Conservation (phyloP, 345 rosid genomes). For the Brassica carinata region DNA sequence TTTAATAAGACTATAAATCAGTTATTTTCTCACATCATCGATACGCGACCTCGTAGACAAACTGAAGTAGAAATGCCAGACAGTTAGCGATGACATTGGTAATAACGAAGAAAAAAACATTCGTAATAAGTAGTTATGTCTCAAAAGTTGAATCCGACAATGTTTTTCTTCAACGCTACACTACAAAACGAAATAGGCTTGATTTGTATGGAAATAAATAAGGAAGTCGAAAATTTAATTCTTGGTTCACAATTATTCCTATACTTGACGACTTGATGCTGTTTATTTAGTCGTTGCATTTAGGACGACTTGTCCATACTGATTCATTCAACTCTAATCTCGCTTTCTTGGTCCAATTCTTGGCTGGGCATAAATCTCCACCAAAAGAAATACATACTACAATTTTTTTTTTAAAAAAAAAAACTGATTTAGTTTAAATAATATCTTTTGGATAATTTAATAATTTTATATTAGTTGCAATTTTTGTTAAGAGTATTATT, state of each 20-base stretch:
- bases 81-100: not conserved
- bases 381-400: not conserved
- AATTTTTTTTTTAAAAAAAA: not conserved
- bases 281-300: not conserved
- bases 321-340: slow-evolving; percentile 10
- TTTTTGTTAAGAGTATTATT: not conserved
- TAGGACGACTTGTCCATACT: not conserved
- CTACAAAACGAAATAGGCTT: not conserved
- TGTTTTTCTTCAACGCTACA: not conserved
- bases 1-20: not conserved
- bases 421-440: not conserved
- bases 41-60: not conserved
- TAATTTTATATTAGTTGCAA: not conserved
- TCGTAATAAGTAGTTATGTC: not conserved
- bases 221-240: not conserved
- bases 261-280: slow-evolving; percentile 6
- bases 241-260: not conserved
- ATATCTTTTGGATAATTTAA: not conserved
- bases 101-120: no score
- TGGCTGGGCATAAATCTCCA: not conserved
- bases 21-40: not conserved
- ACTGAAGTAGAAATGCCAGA: not conserved
- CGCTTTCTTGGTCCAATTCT: slow-evolving; percentile 18
- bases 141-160: not conserved
- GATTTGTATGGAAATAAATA: not conserved